Evolutionary conservation across 2,329 filamentous ascomycete species (phyloP).

Genomic region (Sordariomycetes sp.): DNA sequence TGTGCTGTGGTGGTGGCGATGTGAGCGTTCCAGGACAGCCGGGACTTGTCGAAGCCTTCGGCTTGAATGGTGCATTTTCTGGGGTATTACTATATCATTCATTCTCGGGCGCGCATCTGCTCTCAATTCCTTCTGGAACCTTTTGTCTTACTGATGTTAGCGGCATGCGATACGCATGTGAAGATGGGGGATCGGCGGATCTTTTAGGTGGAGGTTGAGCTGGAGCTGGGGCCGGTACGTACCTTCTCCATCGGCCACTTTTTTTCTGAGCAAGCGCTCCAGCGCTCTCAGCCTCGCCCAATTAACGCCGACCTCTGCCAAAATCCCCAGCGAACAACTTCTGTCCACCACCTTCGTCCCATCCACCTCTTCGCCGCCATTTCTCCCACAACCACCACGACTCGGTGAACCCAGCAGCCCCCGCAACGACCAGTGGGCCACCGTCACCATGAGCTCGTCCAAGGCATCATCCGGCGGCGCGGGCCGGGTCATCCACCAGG

Average conservation of each 20-base stretch:
- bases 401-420: neutral
- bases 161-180: neutral
- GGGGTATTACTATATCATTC: neutral
- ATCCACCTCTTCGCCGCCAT: neutral
- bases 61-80: neutral
- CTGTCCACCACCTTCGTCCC: neutral
- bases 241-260: neutral
- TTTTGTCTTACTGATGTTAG: neutral
- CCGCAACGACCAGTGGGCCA: neutral
- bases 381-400: neutral
- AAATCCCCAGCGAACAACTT: neutral
- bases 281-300: neutral
- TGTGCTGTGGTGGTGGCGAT: neutral
- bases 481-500: slow-evolving; percentile 63
- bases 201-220: neutral
- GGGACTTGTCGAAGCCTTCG: neutral
- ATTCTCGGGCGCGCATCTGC: neutral
- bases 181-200: neutral
- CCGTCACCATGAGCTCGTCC: slow-evolving; percentile 1
- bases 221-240: neutral
- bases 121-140: neutral
- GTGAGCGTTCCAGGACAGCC: neutral
- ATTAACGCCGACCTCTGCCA: neutral
- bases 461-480: slow-evolving; percentile 24
- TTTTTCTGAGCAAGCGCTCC: neutral